Percentiles rank a stretch among this genome's conserved stretches.
These are phyloP conservation scores for Sporothrix brunneoviolacea DNA, from an alignment of 2,329 filamentous ascomycete species.

Conservation along the genomic window DNA sequence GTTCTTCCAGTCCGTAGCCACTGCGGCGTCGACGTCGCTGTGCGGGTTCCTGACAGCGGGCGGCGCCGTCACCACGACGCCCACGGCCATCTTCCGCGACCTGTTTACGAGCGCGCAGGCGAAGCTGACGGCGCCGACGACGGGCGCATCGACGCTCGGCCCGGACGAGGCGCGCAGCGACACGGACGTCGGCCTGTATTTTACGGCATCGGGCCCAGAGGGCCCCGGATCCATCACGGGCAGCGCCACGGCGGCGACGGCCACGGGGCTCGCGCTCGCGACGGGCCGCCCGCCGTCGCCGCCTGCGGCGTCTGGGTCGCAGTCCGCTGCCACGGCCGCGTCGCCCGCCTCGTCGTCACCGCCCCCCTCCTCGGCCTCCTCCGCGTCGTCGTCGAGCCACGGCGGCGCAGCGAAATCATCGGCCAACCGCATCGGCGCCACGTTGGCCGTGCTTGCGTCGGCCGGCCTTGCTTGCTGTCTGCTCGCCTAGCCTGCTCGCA, in stretches of 20 bases:
- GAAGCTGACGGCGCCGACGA: conserved; percentile 20
- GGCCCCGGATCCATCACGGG: conserved; percentile 36
- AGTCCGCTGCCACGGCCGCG: background rate
- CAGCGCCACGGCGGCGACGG: conserved; percentile 30
- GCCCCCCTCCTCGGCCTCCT: background rate
- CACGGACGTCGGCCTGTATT: conserved; percentile 35
- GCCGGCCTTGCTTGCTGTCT: background rate
- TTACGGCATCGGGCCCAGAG: conserved; percentile 25
- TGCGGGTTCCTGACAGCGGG: conserved; percentile 23
- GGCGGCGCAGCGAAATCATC: background rate
- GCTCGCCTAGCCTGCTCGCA: background rate
- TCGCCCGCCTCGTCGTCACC: background rate
- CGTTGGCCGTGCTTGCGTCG: background rate
- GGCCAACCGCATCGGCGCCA: background rate
- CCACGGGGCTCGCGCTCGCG: conserved; percentile 18
- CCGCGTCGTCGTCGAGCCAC: background rate
- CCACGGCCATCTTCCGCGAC: conserved; percentile 29
- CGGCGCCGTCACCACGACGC: conserved; percentile 20
- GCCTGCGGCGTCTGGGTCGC: background rate
- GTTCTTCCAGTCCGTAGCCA: conserved; percentile 29
- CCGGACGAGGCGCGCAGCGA: conserved; percentile 23
- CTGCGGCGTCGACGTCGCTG: conserved; percentile 28
- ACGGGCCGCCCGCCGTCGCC: conserved; percentile 10
- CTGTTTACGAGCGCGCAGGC: conserved; percentile 29
- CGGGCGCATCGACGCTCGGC: conserved; percentile 21